A percentile compares a stretch with the other conserved stretches of the same genome.
Conservation (phyloP, 352 stramenopile genomes). For the Phytophthora chlamydospora region DNA sequence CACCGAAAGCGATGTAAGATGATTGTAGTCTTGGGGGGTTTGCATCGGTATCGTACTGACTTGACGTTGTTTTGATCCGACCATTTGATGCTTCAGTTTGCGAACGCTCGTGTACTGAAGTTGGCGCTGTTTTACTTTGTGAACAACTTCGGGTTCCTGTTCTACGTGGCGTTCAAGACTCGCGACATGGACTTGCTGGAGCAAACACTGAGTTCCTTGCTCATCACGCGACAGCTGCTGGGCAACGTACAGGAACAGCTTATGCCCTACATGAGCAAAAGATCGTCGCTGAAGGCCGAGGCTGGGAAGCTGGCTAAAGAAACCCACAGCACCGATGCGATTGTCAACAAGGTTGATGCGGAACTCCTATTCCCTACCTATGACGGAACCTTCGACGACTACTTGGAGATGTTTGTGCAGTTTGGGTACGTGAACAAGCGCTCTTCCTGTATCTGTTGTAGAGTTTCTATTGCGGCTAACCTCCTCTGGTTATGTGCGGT, state of each 20-base stretch:
- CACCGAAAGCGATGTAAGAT: conserved; percentile 83
- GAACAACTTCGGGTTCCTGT: conserved; percentile 96
- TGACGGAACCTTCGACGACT: conserved; percentile 92
- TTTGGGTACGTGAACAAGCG: conserved; percentile 73
- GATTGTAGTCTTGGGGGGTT: conserved; percentile 4
- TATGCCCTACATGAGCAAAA: conserved; percentile 80
- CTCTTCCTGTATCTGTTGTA: background rate
- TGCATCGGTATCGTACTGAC: conserved; percentile 13
- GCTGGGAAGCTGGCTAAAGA: conserved; percentile 75
- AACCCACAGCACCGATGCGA: conserved; percentile 47
- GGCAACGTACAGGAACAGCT: conserved; percentile 83
- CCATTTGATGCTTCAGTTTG: conserved; percentile 55
- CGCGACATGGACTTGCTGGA: conserved; percentile 89
- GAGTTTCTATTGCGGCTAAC: conserved; percentile 11
- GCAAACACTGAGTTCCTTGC: conserved; percentile 87
- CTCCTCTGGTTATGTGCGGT: conserved; percentile 20
- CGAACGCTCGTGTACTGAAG: conserved; percentile 96
- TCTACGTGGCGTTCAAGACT: conserved; percentile 95
- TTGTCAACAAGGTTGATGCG: conserved; percentile 75
- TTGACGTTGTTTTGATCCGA: conserved; percentile 2
- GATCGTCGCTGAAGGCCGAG: conserved; percentile 85
- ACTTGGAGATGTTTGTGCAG: conserved; percentile 94
- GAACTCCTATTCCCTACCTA: conserved; percentile 85
- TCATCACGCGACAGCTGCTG: conserved; percentile 85
- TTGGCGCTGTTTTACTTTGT: conserved; percentile 98